phyloP scores from a whole-genome alignment of 306 rosid species.

The Cucurbita moschata region DNA sequence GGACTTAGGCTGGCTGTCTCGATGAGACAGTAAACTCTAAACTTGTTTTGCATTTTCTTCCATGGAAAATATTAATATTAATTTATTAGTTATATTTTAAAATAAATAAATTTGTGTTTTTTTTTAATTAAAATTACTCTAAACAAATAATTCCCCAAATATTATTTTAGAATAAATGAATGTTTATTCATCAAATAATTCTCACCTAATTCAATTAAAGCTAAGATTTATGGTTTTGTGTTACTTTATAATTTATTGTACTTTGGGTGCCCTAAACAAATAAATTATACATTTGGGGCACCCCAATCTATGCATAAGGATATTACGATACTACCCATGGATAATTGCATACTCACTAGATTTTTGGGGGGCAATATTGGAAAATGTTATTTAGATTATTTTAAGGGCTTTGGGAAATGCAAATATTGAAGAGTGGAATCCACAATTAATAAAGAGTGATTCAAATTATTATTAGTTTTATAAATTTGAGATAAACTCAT shows the following conservation, averaged over 20 bases:
- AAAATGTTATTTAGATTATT: conserved; percentile 16
- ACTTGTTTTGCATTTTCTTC: background rate
- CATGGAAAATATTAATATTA: background rate
- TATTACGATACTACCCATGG: background rate
- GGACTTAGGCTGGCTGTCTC: no score
- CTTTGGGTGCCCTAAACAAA: background rate
- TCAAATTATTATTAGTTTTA: background rate
- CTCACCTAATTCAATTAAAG: background rate
- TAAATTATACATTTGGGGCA: background rate
- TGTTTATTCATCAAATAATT: background rate
- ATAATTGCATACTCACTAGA: background rate
- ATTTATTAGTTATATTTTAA: background rate
- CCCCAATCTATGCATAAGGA: background rate
- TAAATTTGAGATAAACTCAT: background rate
- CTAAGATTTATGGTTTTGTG: background rate
- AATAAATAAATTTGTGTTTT: background rate
- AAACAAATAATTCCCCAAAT: background rate
- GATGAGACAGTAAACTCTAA: no score
- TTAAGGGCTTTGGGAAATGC: conserved; percentile 35
- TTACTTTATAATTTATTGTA: background rate
- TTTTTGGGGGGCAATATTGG: background rate
- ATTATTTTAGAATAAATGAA: background rate
- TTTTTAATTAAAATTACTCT: background rate
- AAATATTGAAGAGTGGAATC: conserved; percentile 11
- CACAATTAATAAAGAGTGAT: conserved; percentile 8